These are phyloP conservation scores for Eucalyptus globulus DNA, from an alignment of 345 rosid species.

Conservation along the genomic window DNA sequence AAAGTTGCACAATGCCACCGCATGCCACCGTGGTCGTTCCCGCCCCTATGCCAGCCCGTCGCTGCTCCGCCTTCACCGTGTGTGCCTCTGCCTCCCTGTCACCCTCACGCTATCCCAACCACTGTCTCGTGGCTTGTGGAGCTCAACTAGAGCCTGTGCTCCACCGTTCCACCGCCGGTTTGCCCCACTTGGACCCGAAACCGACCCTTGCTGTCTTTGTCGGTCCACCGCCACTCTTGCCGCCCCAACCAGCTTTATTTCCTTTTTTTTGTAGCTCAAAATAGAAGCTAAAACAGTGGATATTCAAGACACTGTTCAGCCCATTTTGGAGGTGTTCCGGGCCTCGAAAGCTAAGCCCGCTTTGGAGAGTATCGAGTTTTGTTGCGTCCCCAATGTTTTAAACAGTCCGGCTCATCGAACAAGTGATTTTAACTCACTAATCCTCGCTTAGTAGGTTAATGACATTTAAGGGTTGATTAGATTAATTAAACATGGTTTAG, in stretches of 20 bases:
- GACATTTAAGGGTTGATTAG: rapidly evolving
- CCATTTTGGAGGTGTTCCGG: rapidly evolving
- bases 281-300: rapidly evolving
- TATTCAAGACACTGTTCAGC: too few species aligned
- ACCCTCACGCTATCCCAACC: too few species aligned
- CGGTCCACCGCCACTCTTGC: too few species aligned
- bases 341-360: rapidly evolving
- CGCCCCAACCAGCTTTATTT: too few species aligned
- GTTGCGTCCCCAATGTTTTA: too few species aligned
- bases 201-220: rapidly evolving
- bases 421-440: too few species aligned
- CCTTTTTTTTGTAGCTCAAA: too few species aligned
- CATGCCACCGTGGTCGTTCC: rapidly evolving
- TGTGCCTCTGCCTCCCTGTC: rapidly evolving
- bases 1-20: rapidly evolving
- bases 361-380: too few species aligned
- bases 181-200: rapidly evolving
- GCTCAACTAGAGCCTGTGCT: rapidly evolving
- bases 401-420: rapidly evolving
- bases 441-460: too few species aligned
- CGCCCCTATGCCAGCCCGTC: rapidly evolving
- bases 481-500: too few species aligned
- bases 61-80: rapidly evolving
- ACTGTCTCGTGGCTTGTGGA: too few species aligned
- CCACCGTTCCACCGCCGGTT: rapidly evolving